Percentiles rank a stretch among this genome's conserved stretches.
These are phyloP conservation scores for Ceratopteris richardii DNA, from an alignment of 75 land plant genomes.

Conservation along the genomic window DNA sequence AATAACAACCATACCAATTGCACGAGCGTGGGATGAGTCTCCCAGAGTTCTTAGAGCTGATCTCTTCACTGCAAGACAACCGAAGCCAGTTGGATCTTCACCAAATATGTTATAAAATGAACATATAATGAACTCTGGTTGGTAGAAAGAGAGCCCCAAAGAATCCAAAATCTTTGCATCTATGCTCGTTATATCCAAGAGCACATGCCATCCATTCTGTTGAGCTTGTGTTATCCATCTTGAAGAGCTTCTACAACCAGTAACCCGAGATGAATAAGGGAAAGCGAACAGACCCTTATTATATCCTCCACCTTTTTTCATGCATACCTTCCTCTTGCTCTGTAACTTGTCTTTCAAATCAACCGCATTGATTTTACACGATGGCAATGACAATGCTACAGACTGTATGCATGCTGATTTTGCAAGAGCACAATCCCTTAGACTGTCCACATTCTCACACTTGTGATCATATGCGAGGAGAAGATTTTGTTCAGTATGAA, in stretches of 20 bases:
- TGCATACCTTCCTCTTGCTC: constrained; percentile 3
- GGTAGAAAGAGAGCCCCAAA: constrained; percentile 8
- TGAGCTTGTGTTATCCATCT: constrained; percentile 24
- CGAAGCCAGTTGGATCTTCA: constrained; percentile 23
- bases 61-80: constrained; percentile 15
- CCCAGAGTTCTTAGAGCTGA: constrained; percentile 14
- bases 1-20: constrained; percentile 26
- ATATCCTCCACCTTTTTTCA: neutral
- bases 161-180: constrained; percentile 18
- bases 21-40: constrained; percentile 20
- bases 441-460: constrained; percentile 13
- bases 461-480: constrained; percentile 20
- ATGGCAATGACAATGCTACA: constrained; percentile 10
- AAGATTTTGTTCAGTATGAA: constrained; percentile 14
- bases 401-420: constrained; percentile 9
- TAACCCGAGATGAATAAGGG: constrained; percentile 18
- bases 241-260: constrained; percentile 19
- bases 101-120: constrained; percentile 27
- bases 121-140: constrained; percentile 20
- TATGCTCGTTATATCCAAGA: constrained; percentile 17
- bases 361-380: constrained; percentile 10
- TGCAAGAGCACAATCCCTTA: constrained; percentile 15
- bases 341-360: constrained; percentile 18
- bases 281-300: constrained; percentile 21
- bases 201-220: constrained; percentile 25